phyloP scores from a whole-genome alignment of 2,329 filamentous ascomycete species.

The Phoma sp. region DNA sequence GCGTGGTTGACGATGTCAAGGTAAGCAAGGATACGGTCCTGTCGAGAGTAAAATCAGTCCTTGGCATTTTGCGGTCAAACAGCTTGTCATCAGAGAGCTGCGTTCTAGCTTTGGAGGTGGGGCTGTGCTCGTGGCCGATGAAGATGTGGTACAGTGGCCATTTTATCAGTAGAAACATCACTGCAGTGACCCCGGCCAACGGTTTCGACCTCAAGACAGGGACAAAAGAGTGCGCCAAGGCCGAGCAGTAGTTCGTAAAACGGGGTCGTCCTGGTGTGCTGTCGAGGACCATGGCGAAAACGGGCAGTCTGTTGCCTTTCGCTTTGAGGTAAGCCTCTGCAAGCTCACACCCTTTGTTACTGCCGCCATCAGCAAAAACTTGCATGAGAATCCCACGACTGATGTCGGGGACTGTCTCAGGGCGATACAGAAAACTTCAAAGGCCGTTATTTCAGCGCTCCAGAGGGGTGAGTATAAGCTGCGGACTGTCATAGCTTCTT shows the following conservation, averaged over 20 bases:
- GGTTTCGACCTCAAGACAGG: not conserved
- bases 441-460: too few relatives aligned
- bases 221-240: not conserved
- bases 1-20: too few relatives aligned
- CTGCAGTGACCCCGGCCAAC: not conserved
- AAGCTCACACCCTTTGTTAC: not conserved
- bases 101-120: not conserved
- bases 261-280: not conserved
- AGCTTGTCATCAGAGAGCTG: not conserved
- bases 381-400: not conserved
- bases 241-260: not conserved
- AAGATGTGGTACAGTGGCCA: not conserved
- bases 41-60: too few relatives aligned
- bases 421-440: too few relatives aligned
- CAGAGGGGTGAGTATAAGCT: too few relatives aligned
- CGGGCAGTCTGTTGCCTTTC: not conserved
- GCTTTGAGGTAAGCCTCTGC: not conserved
- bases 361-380: not conserved
- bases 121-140: not conserved
- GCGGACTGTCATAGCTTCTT: too few relatives aligned
- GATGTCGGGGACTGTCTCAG: too few relatives aligned
- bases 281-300: not conserved
- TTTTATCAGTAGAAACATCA: not conserved
- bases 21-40: too few relatives aligned
- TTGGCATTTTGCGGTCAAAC: not conserved